These are phyloP conservation scores for Hypholoma sublateritium DNA, from an alignment of 768 basidiomycete genomes.

Conservation along the genomic window DNA sequence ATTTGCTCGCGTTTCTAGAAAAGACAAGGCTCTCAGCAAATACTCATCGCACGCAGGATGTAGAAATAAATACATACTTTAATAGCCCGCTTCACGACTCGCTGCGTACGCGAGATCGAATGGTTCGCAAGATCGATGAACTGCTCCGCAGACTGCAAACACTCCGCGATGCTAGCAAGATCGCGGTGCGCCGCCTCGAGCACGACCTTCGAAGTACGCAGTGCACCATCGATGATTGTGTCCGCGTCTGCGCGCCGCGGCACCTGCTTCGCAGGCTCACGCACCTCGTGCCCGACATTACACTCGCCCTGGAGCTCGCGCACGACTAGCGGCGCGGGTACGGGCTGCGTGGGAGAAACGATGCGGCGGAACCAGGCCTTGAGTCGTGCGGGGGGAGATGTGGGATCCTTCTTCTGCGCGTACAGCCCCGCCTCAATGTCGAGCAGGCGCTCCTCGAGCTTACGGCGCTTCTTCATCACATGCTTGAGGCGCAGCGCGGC, in stretches of 20 bases:
- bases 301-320: slow-evolving; percentile 39
- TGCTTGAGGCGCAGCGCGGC: slow-evolving; percentile 34
- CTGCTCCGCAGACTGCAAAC: slow-evolving; percentile 55
- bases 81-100: slow-evolving; percentile 53
- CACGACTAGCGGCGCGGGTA: slow-evolving; percentile 35
- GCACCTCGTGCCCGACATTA: slow-evolving; percentile 37
- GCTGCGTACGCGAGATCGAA: slow-evolving; percentile 57
- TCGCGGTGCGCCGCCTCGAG: slow-evolving; percentile 57
- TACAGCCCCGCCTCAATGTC: slow-evolving; percentile 23
- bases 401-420: slow-evolving; percentile 24
- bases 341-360: slow-evolving; percentile 37
- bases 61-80: slow-evolving; percentile 39
- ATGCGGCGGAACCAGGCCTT: slow-evolving; percentile 69
- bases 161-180: slow-evolving; percentile 52
- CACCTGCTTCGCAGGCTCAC: background rate
- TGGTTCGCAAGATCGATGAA: slow-evolving; percentile 53
- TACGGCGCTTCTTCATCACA: slow-evolving; percentile 42
- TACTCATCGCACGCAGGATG: background rate
- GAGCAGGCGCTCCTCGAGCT: slow-evolving; percentile 33
- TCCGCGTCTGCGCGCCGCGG: slow-evolving; percentile 26
- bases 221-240: slow-evolving; percentile 36
- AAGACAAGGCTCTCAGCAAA: slow-evolving; percentile 6
- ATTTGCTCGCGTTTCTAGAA: slow-evolving; percentile 49
- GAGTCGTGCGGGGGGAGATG: slow-evolving; percentile 46
- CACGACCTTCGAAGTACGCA: slow-evolving; percentile 45